Conservation (phyloP, 2,329 filamentous ascomycete genomes). For the Elsinoe necatrix region DNA sequence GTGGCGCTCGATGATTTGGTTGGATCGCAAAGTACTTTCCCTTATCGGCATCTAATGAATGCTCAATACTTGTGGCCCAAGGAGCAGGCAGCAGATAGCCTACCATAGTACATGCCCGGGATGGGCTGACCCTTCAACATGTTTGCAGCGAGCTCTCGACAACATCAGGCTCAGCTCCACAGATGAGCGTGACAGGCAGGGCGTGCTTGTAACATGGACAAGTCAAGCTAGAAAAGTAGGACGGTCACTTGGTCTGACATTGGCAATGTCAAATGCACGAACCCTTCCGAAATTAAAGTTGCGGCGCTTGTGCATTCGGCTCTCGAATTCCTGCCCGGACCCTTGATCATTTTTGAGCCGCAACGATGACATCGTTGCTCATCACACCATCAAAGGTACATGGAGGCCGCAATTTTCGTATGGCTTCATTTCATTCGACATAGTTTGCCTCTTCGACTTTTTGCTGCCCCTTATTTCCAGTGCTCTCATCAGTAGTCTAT, state of each 20-base stretch:
- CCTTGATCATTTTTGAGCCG: background rate
- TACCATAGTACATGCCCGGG: slow-evolving; percentile 43
- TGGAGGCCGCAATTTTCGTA: background rate
- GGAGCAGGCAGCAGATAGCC: background rate
- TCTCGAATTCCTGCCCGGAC: background rate
- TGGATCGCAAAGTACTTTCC: slow-evolving; percentile 44
- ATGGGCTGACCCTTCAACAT: slow-evolving; percentile 7
- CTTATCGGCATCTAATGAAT: slow-evolving; percentile 34
- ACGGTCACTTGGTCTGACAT: background rate
- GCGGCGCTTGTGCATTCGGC: background rate
- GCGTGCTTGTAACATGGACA: background rate
- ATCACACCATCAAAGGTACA: background rate
- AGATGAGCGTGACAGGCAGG: background rate
- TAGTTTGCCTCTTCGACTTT: background rate
- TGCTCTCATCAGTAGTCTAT: slow-evolving; percentile 9
- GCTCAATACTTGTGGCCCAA: background rate
- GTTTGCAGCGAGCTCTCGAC: background rate
- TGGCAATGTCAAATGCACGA: background rate
- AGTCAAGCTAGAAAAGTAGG: background rate
- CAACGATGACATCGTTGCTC: background rate
- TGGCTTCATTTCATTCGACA: background rate
- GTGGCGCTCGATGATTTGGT: slow-evolving; percentile 30
- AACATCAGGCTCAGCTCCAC: background rate
- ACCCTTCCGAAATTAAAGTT: slow-evolving; percentile 3
- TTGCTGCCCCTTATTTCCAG: too few species aligned